phyloP scores from a whole-genome alignment of 805 yeast genomes.

The Barnettozyma siamensis region DNA sequence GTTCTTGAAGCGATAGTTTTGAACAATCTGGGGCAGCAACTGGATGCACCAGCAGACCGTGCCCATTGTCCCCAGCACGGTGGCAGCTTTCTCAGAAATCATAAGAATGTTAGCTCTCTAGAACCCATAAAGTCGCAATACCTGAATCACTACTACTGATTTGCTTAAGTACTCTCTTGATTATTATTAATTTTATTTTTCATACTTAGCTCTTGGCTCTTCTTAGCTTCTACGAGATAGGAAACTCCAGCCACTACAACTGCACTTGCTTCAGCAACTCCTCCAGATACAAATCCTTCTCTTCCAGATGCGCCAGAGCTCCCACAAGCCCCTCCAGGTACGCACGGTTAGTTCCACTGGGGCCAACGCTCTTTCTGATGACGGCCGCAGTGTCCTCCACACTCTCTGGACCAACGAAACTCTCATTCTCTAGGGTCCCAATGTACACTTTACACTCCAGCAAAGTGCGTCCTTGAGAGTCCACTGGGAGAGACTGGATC shows the following conservation, averaged over 20 bases:
- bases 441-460: constrained; percentile 66
- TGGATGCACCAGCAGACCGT: constrained; percentile 93
- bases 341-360: constrained; percentile 76
- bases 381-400: constrained; percentile 52
- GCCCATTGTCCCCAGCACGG: constrained; percentile 80
- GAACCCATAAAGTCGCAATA: too few species aligned
- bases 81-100: constrained; percentile 43
- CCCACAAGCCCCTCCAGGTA: constrained; percentile 53
- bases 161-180: too few species aligned
- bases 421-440: constrained; percentile 74
- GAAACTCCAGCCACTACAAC: constrained; percentile 1
- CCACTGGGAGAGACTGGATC: constrained; percentile 22
- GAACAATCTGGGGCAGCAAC: constrained; percentile 75
- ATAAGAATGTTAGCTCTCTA: constrained; percentile 4
- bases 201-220: too few species aligned
- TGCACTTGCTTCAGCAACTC: not conserved
- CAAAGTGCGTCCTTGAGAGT: constrained; percentile 31
- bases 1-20: constrained; percentile 69
- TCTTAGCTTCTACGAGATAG: constrained; percentile 1
- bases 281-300: constrained; percentile 10
- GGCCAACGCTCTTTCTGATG: constrained; percentile 58
- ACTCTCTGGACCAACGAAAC: constrained; percentile 80
- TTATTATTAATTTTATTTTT: too few species aligned
- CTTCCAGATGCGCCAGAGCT: constrained; percentile 35
- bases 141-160: too few species aligned